Base-by-base conservation (phyloP, 768 basidiomycete species). In the Russula sp. region DNA sequence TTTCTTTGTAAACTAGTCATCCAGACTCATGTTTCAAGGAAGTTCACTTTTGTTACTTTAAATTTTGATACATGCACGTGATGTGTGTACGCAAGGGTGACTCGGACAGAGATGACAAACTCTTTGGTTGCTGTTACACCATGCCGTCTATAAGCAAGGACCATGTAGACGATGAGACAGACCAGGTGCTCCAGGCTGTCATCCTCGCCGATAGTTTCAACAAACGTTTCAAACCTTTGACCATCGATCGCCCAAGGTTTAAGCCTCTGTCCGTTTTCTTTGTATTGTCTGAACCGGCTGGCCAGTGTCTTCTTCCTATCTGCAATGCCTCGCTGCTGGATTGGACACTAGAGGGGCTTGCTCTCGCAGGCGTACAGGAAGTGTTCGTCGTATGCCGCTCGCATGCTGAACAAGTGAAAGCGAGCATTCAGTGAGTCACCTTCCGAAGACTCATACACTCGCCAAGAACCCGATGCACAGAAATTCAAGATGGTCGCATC, bases 121-220 rank as follows among this genome's bases (percentile, higher is more conserved):
- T 8, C 7, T 14, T n/a, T 24, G 48, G 22, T 49, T 3, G 11
- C 8, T n/a, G 1, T 2, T 20, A 48, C 22, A 48, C 46, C 5
- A 48, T 48, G 49, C 48, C 48, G 48, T 49, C 48, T 44, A 40
- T 40, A 16, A 46, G 44, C 44, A 46, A 46, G 44, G 38, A 40
- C 16, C 16, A 40, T 18, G 38, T 44, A 48, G 78, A 84, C 42
- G 82, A 80, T 57, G 85, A 86, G 16, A 88, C 93, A 56, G 91
- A 94, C 59, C 89, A 97, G 57, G 85, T 92, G 22, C 79, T 98
- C 0, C 95, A 98, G 72, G 96, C 96, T 20, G 90, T 98, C 61
- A 86, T 99, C 50, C 87, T 99, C 48, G 94, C 96, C 13, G 96
- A 99, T 74, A 94, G 92, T 69, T 97, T 95, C 79, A 95, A 97